Conservation (phyloP, 345 rosid species). For the Eucalyptus dawsonii region DNA sequence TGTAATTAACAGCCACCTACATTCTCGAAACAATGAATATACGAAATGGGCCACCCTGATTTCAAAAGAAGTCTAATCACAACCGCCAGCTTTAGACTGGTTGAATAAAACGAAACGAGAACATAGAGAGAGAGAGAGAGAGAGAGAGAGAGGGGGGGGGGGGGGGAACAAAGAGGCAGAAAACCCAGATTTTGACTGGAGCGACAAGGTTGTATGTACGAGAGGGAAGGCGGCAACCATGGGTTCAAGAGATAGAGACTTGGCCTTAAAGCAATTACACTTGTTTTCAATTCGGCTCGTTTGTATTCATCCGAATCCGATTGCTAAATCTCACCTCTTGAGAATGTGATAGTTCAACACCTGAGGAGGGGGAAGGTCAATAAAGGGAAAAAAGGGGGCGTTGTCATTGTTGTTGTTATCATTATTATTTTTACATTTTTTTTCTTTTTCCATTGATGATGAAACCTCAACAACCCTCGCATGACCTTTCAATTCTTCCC, state of each 20-base stretch:
- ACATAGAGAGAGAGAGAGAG: background rate
- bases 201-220: background rate
- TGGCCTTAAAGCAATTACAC: background rate
- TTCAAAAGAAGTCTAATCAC: background rate
- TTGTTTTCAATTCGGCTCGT: background rate
- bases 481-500: background rate
- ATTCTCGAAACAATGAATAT: background rate
- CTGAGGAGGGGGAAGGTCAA: background rate
- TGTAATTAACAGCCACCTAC: background rate
- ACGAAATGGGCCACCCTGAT: background rate
- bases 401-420: background rate
- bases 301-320: background rate
- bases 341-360: slow-evolving; percentile 22
- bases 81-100: background rate
- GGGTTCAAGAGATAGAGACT: background rate
- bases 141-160: background rate
- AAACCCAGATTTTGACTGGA: background rate
- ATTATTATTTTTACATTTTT: background rate
- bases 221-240: background rate
- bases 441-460: background rate
- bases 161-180: background rate
- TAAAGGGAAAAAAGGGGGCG: background rate
- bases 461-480: slow-evolving; percentile 5
- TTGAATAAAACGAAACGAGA: background rate
- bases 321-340: slow-evolving; percentile 9